These are phyloP conservation scores for Bassia scoparia DNA, from an alignment of 148 eudicot genomes.

Conservation along the genomic window DNA sequence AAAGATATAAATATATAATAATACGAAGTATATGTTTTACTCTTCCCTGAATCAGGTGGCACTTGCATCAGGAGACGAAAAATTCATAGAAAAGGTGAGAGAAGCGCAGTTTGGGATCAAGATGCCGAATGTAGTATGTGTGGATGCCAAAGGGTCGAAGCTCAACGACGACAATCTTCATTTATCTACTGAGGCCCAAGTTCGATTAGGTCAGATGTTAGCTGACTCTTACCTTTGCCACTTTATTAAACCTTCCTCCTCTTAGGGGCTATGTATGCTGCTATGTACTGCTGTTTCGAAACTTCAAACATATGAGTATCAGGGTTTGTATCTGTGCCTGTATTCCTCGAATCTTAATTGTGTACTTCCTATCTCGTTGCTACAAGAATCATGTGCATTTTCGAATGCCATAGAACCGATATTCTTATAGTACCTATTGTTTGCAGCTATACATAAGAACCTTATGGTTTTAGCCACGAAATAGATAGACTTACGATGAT, in stretches of 20 bases:
- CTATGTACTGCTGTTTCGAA: not conserved
- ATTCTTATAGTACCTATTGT: no score
- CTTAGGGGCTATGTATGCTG: not conserved
- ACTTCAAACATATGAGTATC: not conserved
- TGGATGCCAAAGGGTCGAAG: constrained; percentile 77
- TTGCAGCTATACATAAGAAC: no score
- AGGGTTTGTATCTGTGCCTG: not conserved
- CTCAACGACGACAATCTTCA: constrained; percentile 69
- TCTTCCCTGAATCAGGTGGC: constrained; percentile 50
- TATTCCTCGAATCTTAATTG: no score
- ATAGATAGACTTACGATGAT: no score
- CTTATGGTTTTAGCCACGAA: no score
- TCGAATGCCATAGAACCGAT: no score
- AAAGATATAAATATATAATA: no score
- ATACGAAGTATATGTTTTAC: no score
- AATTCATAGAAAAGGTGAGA: constrained; percentile 48
- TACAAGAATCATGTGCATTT: no score
- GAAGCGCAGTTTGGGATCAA: constrained; percentile 63
- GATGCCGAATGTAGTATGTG: constrained; percentile 64
- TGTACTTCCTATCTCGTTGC: no score
- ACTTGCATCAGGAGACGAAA: constrained; percentile 68
- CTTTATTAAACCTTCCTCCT: constrained; percentile 27
- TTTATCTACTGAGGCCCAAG: constrained; percentile 64
- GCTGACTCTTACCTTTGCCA: constrained; percentile 67
- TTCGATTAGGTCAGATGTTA: constrained; percentile 58